phyloP scores from a whole-genome alignment of 169 alveolate genomes.

The Babesia ovis region DNA sequence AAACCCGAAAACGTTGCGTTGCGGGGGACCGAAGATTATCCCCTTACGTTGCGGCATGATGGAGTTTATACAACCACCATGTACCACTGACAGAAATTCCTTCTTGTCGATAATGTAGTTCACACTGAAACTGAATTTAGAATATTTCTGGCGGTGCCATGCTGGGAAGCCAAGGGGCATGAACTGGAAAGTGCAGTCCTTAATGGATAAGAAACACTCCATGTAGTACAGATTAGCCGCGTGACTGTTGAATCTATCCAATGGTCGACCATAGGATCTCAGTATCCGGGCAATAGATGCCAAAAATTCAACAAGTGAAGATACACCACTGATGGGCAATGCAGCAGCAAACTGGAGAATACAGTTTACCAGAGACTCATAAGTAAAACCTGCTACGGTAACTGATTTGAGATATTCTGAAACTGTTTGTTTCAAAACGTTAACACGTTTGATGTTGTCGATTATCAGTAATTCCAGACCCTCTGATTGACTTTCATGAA shows the following conservation, averaged over 20 bases:
- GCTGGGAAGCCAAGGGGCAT: constrained; percentile 30
- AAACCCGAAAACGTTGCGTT: constrained; percentile 57
- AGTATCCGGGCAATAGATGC: constrained; percentile 1
- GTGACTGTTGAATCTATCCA: background rate
- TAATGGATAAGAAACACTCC: constrained; percentile 27
- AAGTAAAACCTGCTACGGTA: constrained; percentile 2
- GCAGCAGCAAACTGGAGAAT: constrained; percentile 4
- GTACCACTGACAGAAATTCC: constrained; percentile 7
- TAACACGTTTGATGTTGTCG: constrained; percentile 10
- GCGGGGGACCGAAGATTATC: constrained; percentile 18
- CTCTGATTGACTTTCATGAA: background rate
- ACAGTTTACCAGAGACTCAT: constrained; percentile 8
- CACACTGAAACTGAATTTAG: constrained; percentile 33
- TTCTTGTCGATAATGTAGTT: constrained; percentile 29
- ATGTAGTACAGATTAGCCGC: constrained; percentile 8
- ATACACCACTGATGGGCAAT: background rate
- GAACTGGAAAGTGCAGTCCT: constrained; percentile 13
- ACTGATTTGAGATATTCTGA: constrained; percentile 3
- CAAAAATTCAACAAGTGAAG: constrained; percentile 3
- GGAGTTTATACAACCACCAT: constrained; percentile 55
- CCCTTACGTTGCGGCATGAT: constrained; percentile 19
- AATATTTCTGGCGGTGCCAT: constrained; percentile 22
- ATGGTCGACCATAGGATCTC: background rate
- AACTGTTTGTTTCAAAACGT: constrained; percentile 18
- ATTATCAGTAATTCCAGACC: constrained; percentile 1